A percentile compares a stretch with the other conserved stretches of the same genome.
phyloP scores from a whole-genome alignment of 2,329 filamentous ascomycete species.

The Phaeosphaeria sp. region DNA sequence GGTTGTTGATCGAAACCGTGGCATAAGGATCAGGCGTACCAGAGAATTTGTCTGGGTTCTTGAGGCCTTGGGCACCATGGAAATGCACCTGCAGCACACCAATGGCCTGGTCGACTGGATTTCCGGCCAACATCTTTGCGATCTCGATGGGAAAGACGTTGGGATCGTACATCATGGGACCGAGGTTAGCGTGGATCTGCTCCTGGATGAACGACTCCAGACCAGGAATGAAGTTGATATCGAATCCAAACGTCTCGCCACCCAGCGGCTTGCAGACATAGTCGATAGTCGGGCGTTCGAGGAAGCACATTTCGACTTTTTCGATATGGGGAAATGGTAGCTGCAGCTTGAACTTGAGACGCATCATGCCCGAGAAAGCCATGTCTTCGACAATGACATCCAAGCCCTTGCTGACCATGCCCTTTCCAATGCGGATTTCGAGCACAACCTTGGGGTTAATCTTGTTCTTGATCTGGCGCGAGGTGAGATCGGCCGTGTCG shows the following conservation, averaged over 20 bases:
- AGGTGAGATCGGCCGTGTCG: slow-evolving; percentile 89
- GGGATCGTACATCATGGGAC: slow-evolving; percentile 97
- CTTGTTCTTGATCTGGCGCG: slow-evolving; percentile 89
- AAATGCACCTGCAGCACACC: slow-evolving; percentile 91
- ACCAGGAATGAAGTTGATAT: slow-evolving; percentile 98
- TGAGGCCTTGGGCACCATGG: slow-evolving; percentile 88
- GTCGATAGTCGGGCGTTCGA: slow-evolving; percentile 87
- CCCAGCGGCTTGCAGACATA: slow-evolving; percentile 98
- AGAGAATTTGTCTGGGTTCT: slow-evolving; percentile 93
- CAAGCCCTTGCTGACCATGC: slow-evolving; percentile 94
- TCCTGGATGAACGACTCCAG: slow-evolving; percentile 93
- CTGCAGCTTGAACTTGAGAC: slow-evolving; percentile 96
- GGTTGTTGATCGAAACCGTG: slow-evolving; percentile 81
- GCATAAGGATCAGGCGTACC: slow-evolving; percentile 92
- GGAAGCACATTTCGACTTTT: slow-evolving; percentile 91
- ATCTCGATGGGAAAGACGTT: slow-evolving; percentile 99
- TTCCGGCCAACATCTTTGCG: slow-evolving; percentile 95
- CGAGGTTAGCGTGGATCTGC: slow-evolving; percentile 91
- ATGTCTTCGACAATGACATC: slow-evolving; percentile 99
- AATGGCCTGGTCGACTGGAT: slow-evolving; percentile 92
- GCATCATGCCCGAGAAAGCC: slow-evolving; percentile 94
- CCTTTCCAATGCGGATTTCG: slow-evolving; percentile 93
- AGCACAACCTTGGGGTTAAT: slow-evolving; percentile 96
- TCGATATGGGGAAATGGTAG: slow-evolving; percentile 96
- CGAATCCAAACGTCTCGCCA: slow-evolving; percentile 93